These are phyloP conservation scores for Lasiosphaeria hispida DNA, from an alignment of 495 filamentous ascomycete species.

Conservation along the genomic window DNA sequence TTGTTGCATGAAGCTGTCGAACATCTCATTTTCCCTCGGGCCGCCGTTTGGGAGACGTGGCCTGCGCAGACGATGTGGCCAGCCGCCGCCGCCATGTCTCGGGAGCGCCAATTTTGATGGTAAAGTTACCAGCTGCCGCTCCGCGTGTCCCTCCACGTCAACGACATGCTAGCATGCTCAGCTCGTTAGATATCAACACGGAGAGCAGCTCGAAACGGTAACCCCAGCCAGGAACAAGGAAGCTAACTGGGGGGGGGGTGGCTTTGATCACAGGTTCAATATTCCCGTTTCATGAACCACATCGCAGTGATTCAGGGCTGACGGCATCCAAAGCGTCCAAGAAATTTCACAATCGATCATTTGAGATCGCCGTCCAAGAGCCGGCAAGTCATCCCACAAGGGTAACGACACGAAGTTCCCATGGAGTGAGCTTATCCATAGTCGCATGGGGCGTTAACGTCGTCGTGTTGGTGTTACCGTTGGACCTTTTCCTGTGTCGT, in stretches of 20 bases:
- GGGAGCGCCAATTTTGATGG: slow-evolving; percentile 2
- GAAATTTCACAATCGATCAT: neutral
- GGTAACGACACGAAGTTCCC: too few species aligned
- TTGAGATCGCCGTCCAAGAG: too few species aligned
- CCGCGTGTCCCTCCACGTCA: too few species aligned
- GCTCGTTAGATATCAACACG: neutral
- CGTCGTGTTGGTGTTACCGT: too few species aligned
- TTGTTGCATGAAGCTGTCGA: slow-evolving; percentile 17
- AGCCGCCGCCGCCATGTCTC: slow-evolving; percentile 13
- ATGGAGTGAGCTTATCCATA: too few species aligned
- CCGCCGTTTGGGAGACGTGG: slow-evolving; percentile 2
- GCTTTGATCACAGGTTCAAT: slow-evolving; percentile 8
- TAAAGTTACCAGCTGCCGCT: neutral
- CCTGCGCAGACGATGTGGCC: neutral
- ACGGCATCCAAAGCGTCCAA: neutral
- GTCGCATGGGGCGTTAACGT: too few species aligned
- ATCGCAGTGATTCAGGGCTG: neutral
- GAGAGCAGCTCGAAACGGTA: neutral
- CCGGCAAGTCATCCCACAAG: too few species aligned
- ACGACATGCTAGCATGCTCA: too few species aligned
- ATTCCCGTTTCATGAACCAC: neutral
- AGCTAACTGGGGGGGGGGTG: neutral
- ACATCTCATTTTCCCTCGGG: slow-evolving; percentile 13
- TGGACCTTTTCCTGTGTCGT: too few species aligned
- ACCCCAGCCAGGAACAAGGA: neutral